Conservation (phyloP, 202 grass and related monocot species). For the Panicum virgatum region DNA sequence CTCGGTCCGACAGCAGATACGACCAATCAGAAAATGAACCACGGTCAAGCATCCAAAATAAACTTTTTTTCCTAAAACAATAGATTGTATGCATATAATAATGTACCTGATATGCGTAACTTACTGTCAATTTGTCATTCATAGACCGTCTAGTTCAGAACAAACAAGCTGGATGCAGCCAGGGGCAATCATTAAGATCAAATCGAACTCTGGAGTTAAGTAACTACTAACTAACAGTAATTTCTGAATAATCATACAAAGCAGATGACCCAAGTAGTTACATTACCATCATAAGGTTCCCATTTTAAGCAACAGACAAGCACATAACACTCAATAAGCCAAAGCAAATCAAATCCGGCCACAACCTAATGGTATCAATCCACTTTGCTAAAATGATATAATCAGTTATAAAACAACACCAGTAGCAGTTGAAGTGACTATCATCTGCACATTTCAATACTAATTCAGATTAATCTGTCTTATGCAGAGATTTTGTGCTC, state of each 20-base stretch:
- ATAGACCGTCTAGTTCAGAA: not conserved
- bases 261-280: not conserved
- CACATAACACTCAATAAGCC: not conserved
- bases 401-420: not conserved
- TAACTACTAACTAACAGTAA: not conserved
- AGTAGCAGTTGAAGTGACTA: not conserved
- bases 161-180: not conserved
- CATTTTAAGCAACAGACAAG: not conserved
- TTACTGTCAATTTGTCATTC: not conserved
- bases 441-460: not conserved
- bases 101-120: not conserved
- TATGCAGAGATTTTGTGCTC: not conserved
- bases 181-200: not conserved
- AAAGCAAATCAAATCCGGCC: not conserved
- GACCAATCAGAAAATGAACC: not conserved
- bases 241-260: not conserved
- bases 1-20: not conserved
- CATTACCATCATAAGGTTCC: not conserved
- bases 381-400: not conserved
- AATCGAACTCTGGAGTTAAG: not conserved
- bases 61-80: not conserved
- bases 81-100: not conserved
- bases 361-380: not conserved
- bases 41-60: not conserved
- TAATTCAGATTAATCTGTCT: not conserved